phyloP scores from a whole-genome alignment of 192 early-diverging fungal genomes.

The Coemansia sp. region DNA sequence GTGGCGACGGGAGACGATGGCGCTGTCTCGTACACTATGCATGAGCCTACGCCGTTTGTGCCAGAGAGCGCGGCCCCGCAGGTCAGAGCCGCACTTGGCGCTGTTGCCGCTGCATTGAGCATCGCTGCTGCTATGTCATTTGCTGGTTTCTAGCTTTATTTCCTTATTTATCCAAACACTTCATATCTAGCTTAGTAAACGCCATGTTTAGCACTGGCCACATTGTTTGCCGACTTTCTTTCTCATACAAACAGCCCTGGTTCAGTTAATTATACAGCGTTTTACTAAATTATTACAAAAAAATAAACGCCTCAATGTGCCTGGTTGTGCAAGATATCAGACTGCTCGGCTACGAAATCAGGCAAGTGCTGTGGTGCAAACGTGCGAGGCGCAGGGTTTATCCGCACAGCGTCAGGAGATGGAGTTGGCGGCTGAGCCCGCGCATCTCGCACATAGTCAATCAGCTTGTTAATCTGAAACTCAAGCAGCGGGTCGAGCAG shows the following conservation, averaged over 20 bases:
- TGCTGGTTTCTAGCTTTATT: background rate
- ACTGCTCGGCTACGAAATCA: too few relatives aligned
- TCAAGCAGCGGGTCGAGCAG: slow-evolving; percentile 52
- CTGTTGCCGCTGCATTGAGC: slow-evolving; percentile 17
- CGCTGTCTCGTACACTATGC: slow-evolving; percentile 22
- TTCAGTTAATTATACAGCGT: too few relatives aligned
- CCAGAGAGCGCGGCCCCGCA: slow-evolving; percentile 12
- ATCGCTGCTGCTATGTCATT: slow-evolving; percentile 13
- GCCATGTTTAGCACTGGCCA: too few relatives aligned
- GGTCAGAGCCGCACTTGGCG: slow-evolving; percentile 10
- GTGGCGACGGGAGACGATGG: background rate
- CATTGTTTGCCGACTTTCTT: too few relatives aligned
- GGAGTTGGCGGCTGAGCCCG: slow-evolving; percentile 1
- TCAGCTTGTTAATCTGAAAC: slow-evolving; percentile 46
- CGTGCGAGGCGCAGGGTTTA: too few relatives aligned
- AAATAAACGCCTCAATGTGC: too few relatives aligned
- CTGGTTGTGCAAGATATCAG: too few relatives aligned
- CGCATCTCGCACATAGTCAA: slow-evolving; percentile 35
- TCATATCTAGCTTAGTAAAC: too few relatives aligned
- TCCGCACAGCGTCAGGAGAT: background rate
- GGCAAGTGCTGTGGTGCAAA: too few relatives aligned
- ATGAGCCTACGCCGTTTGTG: slow-evolving; percentile 37
- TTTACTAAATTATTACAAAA: too few relatives aligned
- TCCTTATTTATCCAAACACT: background rate
- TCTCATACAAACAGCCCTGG: too few relatives aligned